Conservation (phyloP, 805 yeast genomes). For the Ogataea trehalophila region DNA sequence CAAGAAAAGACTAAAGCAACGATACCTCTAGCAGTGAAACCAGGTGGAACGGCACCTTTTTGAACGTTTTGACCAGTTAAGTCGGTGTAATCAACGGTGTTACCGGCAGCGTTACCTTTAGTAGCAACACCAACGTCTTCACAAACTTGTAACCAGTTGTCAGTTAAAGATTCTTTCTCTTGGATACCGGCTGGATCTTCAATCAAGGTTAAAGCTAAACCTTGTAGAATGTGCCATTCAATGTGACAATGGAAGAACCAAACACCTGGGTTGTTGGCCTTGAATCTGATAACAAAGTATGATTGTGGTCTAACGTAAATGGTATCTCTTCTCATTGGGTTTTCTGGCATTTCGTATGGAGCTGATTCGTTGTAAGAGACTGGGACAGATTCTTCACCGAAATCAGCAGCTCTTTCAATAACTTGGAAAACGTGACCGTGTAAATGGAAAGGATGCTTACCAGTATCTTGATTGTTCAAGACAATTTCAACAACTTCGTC, state of each 20-base stretch:
- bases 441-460: slow-evolving; percentile 95
- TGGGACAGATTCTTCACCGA: slow-evolving; percentile 49
- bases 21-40: slow-evolving; percentile 93
- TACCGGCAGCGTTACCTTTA: slow-evolving; percentile 89
- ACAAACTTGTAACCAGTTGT: slow-evolving; percentile 59
- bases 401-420: slow-evolving; percentile 62
- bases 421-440: slow-evolving; percentile 93
- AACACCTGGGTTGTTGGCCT: slow-evolving; percentile 94
- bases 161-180: slow-evolving; percentile 55
- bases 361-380: slow-evolving; percentile 51
- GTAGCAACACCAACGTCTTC: slow-evolving; percentile 43
- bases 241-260: slow-evolving; percentile 99
- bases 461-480: slow-evolving; percentile 81
- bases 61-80: slow-evolving; percentile 75
- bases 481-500: slow-evolving; percentile 73
- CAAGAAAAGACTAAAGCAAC: slow-evolving; percentile 91
- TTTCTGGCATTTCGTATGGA: slow-evolving; percentile 54
- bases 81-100: slow-evolving; percentile 56
- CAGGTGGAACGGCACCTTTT: slow-evolving; percentile 61
- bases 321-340: slow-evolving; percentile 84
- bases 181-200: slow-evolving; percentile 81
- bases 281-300: slow-evolving; percentile 78
- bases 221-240: slow-evolving; percentile 97
- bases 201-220: slow-evolving; percentile 72
- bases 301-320: slow-evolving; percentile 78